Base-by-base conservation (phyloP, 495 filamentous ascomycete genomes). In the Aspergillus sclerotiicarbonarius region DNA sequence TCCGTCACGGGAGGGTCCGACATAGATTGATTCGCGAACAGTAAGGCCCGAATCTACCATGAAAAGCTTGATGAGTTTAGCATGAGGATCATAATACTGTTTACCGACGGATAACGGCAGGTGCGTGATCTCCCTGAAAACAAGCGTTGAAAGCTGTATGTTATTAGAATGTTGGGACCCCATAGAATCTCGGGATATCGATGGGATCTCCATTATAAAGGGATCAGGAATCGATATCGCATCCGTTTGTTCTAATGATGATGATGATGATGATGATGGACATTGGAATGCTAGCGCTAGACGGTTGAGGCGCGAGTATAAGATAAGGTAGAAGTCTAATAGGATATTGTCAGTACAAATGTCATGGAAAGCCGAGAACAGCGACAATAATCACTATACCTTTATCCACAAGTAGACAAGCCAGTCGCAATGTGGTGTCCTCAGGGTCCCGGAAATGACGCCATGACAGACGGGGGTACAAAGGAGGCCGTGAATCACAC, bases 291-390 rank as follows among this genome's bases (percentile, higher is more conserved):
- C 65, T 8, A 74, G 67, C 13, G 69, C 64, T 25, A 80, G 56
- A 32, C 57, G 57, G 30, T 65, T 76, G 12, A 80, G 61, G 15
- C 70, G 71, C n/a, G 80, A 82, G 54, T 72, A 80, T n/a, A 82
- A 49, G 29, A 75, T 51, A 47, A 74, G 29, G 62, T 74, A 64
- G 30, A 72, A 59, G 51, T 68, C 67, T 68, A 53, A 44, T 18
- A 6, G 50, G 33, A 15, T n/a, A 12, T 15, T 58, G 20, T 30
- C 47, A 50, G 47, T 16, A 49, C 13, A 33, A 18, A 16, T 16
- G 37, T 13, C 41, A 48, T 30, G 33, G 10, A 20, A 29, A 12
- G 43, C 29, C 31, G 43, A 6, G 20, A 35, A 20, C 21, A n/a
- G 37, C 19, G 10, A 19, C 25, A 25, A 16, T 48, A 10, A 9